Evolutionary conservation across 1,284 basidiomycete genomes (phyloP), one percentile per base, ranked within the genome.

Genomic region (Austroboletus niveus): DNA sequence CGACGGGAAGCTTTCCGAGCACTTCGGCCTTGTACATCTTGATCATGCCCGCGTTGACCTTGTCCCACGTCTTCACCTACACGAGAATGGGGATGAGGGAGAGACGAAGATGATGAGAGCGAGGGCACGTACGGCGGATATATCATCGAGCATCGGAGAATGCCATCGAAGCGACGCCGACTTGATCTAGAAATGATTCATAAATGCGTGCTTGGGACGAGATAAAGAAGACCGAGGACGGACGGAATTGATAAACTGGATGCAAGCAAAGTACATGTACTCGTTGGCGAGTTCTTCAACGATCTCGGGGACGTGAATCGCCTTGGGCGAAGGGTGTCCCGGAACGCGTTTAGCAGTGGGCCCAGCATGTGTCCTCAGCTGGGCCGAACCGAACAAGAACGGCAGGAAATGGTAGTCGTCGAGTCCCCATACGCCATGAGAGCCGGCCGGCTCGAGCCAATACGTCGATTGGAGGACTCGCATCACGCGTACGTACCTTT

Each of bases 1-100:
- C 86, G 51, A 99, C 94, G 1, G 97, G 96, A 5, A 99, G 83
- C 69, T 98, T 98, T 51, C 87, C 87, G 17, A 99, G 79, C 1
- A 99, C 97, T 69, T 99, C 95, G 34, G 93, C 95, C 38, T 80
- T 80, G 72, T 95, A 98, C 96, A 99, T 99, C 72, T 98, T 99
- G 69, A 92, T 80, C 94, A 99, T 98, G 10, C 96, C 97, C n/a
- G 79, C 74, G 69, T 99, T 98, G 57, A 98, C 94, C 69, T 98
- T 98, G 64, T 90, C 86, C 95, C 95, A 98, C 2, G 92, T 91
- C 72, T 95, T 97, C 49, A 97, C 87, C 85, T 89, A 52, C 34
- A 15, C 38, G 1, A 34, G 15, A 12, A 31, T 5, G 17, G 8
- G 14, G 5, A 29, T 32, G 12, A 4, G 6, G 6, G 3, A 9